Percentiles rank a stretch among this genome's conserved stretches.
Conservation (phyloP, 2,329 filamentous ascomycete genomes). For the Anthostomella pinea region DNA sequence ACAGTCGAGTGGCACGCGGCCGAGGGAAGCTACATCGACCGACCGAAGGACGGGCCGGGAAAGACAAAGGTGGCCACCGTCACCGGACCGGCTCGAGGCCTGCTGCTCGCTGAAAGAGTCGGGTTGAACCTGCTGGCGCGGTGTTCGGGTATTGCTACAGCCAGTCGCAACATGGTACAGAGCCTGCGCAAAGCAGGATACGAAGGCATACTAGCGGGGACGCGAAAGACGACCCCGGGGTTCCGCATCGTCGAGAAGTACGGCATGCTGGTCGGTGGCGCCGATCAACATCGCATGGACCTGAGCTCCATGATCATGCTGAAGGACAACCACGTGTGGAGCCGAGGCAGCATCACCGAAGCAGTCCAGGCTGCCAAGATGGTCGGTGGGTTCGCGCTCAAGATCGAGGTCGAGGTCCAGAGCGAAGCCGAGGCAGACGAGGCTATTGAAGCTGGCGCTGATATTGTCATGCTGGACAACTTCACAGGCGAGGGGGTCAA, state of each 20-base stretch:
- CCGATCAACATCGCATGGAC: slow-evolving; percentile 89
- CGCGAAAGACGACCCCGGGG: slow-evolving; percentile 93
- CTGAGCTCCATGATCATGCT: slow-evolving; percentile 96
- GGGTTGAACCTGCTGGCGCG: slow-evolving; percentile 87
- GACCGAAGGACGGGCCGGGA: slow-evolving; percentile 49
- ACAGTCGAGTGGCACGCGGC: slow-evolving; percentile 81
- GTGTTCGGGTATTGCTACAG: slow-evolving; percentile 87
- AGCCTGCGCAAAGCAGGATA: slow-evolving; percentile 67
- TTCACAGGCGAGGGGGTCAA: slow-evolving; percentile 79
- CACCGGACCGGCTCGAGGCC: slow-evolving; percentile 70
- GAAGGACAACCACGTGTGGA: slow-evolving; percentile 98
- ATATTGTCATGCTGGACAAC: slow-evolving; percentile 97
- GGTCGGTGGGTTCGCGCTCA: slow-evolving; percentile 84
- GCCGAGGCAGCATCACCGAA: slow-evolving; percentile 77
- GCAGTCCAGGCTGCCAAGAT: slow-evolving; percentile 82
- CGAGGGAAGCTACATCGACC: slow-evolving; percentile 70
- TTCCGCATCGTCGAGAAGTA: slow-evolving; percentile 98
- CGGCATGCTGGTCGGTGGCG: slow-evolving; percentile 91
- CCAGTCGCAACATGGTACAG: slow-evolving; percentile 52
- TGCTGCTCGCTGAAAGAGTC: slow-evolving; percentile 90
- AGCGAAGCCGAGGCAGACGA: slow-evolving; percentile 85
- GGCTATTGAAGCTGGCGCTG: slow-evolving; percentile 85
- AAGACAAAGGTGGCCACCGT: slow-evolving; percentile 75
- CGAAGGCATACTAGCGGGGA: slow-evolving; percentile 82
- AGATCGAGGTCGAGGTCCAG: slow-evolving; percentile 95